Percentiles rank a stretch among this genome's conserved stretches.
These are phyloP conservation scores for Purshia tridentata DNA, from an alignment of 306 rosid genomes.

Conservation along the genomic window DNA sequence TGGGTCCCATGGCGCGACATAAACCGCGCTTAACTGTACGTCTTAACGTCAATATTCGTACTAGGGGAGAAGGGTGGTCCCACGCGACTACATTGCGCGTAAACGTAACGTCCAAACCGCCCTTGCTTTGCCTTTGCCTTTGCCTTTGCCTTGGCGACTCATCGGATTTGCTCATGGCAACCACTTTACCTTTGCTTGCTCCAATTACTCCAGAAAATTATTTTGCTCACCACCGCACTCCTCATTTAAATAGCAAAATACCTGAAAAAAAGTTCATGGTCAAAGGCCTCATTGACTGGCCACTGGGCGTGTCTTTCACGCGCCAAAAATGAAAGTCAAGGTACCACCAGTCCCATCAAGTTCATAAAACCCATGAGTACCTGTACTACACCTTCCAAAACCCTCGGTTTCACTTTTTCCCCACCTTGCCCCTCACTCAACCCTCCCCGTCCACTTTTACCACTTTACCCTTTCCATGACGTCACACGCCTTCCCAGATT, in stretches of 20 bases:
- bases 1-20: conserved; percentile 47
- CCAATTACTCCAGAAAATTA: too few species aligned
- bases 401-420: conserved; percentile 62
- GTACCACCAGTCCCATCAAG: too few species aligned
- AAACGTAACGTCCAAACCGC: conserved; percentile 50
- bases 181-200: background rate
- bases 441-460: background rate
- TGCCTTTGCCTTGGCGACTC: background rate
- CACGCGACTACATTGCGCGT: conserved; percentile 62
- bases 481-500: conserved; percentile 39
- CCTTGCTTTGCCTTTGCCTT: background rate
- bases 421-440: conserved; percentile 49
- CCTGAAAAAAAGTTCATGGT: too few species aligned
- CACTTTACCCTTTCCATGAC: conserved; percentile 2
- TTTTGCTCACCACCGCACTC: too few species aligned
- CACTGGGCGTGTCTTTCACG: conserved; percentile 24
- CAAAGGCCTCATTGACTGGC: too few species aligned
- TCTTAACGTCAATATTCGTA: conserved; percentile 32
- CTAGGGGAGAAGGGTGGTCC: conserved; percentile 18
- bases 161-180: background rate
- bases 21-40: conserved; percentile 39
- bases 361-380: background rate
- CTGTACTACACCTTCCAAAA: conserved; percentile 24
- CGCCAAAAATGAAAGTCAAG: conserved; percentile 31
- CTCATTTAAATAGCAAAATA: too few species aligned